phyloP scores from a whole-genome alignment of 306 rosid species.

The Quercus gilva region DNA sequence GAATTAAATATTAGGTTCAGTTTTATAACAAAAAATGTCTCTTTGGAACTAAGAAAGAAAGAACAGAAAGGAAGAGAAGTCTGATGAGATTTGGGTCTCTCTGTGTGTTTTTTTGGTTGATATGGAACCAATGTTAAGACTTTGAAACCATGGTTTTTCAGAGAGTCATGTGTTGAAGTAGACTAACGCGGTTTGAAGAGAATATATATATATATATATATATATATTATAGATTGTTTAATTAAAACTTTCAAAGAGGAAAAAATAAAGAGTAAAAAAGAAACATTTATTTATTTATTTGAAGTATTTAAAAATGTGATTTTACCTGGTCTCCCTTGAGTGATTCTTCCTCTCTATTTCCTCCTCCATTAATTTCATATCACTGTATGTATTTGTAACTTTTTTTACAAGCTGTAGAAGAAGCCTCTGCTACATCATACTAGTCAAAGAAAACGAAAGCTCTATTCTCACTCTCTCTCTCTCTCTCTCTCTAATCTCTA shows the following conservation, averaged over 20 bases:
- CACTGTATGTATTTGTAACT: background rate
- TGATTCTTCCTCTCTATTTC: constrained; percentile 32
- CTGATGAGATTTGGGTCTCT: background rate
- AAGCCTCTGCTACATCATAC: background rate
- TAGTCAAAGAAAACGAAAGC: background rate
- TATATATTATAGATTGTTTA: background rate
- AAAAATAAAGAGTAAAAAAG: background rate
- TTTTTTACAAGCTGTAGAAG: background rate
- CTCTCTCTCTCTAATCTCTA: background rate
- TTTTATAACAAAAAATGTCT: background rate
- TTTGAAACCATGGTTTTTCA: constrained; percentile 20
- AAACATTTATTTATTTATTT: background rate
- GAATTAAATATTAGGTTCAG: background rate
- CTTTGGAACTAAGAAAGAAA: background rate
- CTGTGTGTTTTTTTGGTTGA: constrained; percentile 9
- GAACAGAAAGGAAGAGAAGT: background rate
- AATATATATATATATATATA: no score
- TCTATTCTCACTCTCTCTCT: background rate
- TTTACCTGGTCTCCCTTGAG: constrained; percentile 30
- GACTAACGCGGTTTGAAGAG: constrained; percentile 78
- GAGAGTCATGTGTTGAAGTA: constrained; percentile 17
- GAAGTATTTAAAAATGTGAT: background rate
- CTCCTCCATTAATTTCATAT: background rate
- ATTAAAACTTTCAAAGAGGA: background rate
- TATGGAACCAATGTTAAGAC: constrained; percentile 30